Evolutionary conservation across 495 filamentous ascomycete genomes (phyloP).

Genomic region (Aspergillus bertholletiae): DNA sequence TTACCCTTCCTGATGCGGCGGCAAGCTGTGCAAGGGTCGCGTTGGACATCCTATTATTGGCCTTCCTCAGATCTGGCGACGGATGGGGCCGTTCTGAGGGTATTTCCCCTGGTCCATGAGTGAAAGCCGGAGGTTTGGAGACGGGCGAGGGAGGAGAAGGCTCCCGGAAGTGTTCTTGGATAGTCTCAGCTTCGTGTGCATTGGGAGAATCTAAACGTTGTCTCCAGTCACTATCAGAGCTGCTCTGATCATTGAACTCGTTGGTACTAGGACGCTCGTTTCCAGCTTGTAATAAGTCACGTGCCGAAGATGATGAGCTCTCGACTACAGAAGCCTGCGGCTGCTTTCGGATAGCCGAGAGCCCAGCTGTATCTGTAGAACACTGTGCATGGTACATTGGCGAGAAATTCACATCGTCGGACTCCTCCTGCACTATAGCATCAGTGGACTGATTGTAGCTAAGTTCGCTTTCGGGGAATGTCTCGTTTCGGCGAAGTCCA

Average conservation of each 20-base stretch:
- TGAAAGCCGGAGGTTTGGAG: conserved; percentile 69
- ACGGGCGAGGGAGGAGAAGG: conserved; percentile 69
- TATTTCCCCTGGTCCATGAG: conserved; percentile 62
- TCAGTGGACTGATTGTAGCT: conserved; percentile 38
- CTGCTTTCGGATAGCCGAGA: conserved; percentile 15
- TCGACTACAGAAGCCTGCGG: conserved; percentile 29
- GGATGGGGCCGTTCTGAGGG: conserved; percentile 66
- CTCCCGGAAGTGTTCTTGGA: conserved; percentile 48
- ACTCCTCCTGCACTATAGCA: conserved; percentile 29
- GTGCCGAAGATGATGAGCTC: conserved; percentile 32
- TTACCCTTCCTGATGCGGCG: conserved; percentile 53
- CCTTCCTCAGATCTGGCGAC: conserved; percentile 69
- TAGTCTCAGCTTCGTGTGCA: conserved; percentile 15
- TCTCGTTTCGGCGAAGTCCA: conserved; percentile 37
- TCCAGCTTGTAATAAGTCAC: conserved; percentile 36
- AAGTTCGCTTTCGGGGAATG: conserved; percentile 49
- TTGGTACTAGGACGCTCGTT: conserved; percentile 19
- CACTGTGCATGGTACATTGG: conserved; percentile 47
- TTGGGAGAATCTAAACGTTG: conserved; percentile 6
- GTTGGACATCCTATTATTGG: conserved; percentile 75
- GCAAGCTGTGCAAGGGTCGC: conserved; percentile 75
- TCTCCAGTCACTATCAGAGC: conserved; percentile 56
- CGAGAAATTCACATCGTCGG: conserved; percentile 35
- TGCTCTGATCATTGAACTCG: conserved; percentile 46
- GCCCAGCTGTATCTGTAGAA: conserved; percentile 49